Evolutionary conservation across 768 basidiomycete genomes (phyloP), one percentile per base, ranked within the genome.

Genomic region (Xerocomellus chrysenteron): DNA sequence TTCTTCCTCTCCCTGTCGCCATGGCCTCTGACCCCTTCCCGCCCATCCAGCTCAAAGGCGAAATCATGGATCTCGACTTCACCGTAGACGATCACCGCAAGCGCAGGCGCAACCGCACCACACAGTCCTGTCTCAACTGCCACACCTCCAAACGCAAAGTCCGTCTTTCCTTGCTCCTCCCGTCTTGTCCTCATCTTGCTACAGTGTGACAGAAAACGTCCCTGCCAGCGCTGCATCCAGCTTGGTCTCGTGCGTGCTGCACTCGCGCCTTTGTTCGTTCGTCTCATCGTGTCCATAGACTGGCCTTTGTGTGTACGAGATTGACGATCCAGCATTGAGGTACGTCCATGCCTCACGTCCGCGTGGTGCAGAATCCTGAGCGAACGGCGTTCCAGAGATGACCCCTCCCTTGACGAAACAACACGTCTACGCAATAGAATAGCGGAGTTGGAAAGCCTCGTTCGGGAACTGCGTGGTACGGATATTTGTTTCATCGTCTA

Each of bases 101-200:
- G 71, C 81, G 92, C 65, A 86, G 93, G 69, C 82, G 94, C 67
- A 96, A 96, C 76, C 81, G 94, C 68, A 94, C 93, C 46, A 94
- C 92, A 2, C 90, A 94, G 77, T 91, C 89, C 24, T 86, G 85
- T 64, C 76, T 86, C 56, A 92, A 92, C 67, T 96, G 94, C 76
- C 94, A 96, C 74, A 94, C 92, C 44, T 94, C 93, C 52, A 96
- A 96, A 76, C 78, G 94, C 65, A 94, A 94, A 82, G 92, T 92
- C 59, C 53, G 79, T 64, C 42, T 16, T 21, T 53, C 53, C 58
- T 35, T 39, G 35, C 12, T 8, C 41, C 16, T 21, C 57, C 42
- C 26, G 8, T 40, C 48, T 33, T 7, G 11, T 37, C 56, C 59
- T 63, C 44, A 58, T 50, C 57, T 26, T 41, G 28, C 56, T 54